These are phyloP conservation scores for Kluyveromyces siamensis DNA, from an alignment of 805 yeast genomes.

Conservation along the genomic window DNA sequence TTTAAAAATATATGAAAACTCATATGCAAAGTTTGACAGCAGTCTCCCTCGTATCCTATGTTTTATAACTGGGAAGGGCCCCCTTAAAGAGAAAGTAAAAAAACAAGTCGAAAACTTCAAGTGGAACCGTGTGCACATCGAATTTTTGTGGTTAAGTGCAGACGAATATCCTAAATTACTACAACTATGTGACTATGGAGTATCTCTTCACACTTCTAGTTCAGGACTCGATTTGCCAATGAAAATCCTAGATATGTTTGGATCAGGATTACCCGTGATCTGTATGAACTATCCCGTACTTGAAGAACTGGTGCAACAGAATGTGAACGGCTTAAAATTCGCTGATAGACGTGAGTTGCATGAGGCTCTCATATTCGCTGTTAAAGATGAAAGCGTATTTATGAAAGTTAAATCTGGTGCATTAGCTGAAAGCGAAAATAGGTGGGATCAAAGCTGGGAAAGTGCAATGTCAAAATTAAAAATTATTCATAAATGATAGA, in stretches of 20 bases:
- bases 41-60: conserved; percentile 44
- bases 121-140: conserved; percentile 44
- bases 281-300: conserved; percentile 71
- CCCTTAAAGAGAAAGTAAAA: conserved; percentile 50
- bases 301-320: conserved; percentile 62
- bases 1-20: conserved; percentile 46
- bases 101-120: conserved; percentile 36
- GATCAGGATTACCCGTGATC: conserved; percentile 88
- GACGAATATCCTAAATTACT: conserved; percentile 74
- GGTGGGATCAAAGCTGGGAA: conserved; percentile 79
- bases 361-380: conserved; percentile 30
- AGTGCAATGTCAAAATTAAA: conserved; percentile 18
- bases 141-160: conserved; percentile 65
- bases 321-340: conserved; percentile 61
- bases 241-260: conserved; percentile 95
- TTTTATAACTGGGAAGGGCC: conserved; percentile 97
- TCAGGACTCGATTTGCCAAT: conserved; percentile 94
- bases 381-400: conserved; percentile 29
- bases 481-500: conserved; percentile 11
- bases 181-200: conserved; percentile 74
- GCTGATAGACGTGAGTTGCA: conserved; percentile 36
- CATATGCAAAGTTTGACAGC: conserved; percentile 16
- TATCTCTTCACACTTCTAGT: conserved; percentile 84
- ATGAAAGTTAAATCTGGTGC: conserved; percentile 58
- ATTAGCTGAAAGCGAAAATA: conserved; percentile 47